phyloP scores from a whole-genome alignment of 352 stramenopile genomes.

The Globisporangium abappressorium region DNA sequence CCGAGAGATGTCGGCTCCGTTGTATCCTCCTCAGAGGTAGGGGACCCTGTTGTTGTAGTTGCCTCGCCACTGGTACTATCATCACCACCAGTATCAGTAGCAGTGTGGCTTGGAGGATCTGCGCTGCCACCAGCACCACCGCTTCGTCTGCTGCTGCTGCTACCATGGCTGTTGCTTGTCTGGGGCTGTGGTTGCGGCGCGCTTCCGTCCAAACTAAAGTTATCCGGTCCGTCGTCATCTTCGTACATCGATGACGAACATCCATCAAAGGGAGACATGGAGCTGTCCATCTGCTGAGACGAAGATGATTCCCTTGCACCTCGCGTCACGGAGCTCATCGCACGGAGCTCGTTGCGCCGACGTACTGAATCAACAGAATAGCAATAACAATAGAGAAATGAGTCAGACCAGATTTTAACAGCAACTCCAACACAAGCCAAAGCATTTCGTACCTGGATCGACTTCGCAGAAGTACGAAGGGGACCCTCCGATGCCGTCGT shows the following conservation, averaged over 20 bases:
- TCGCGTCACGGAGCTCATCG: not conserved
- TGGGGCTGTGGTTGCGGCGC: slow-evolving; percentile 1
- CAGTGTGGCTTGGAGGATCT: not conserved
- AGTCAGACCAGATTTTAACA: not conserved
- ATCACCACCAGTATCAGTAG: not conserved
- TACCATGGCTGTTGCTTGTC: not conserved
- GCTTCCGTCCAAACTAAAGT: slow-evolving; percentile 19
- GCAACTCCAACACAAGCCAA: not conserved
- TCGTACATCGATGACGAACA: slow-evolving; percentile 8
- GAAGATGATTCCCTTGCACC: not conserved
- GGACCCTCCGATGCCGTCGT: slow-evolving; percentile 76
- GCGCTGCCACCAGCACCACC: not conserved
- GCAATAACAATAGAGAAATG: not conserved
- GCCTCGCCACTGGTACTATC: not conserved
- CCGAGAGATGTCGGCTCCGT: slow-evolving; percentile 2
- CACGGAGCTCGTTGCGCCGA: slow-evolving; percentile 11
- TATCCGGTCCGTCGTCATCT: slow-evolving; percentile 15
- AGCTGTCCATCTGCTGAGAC: not conserved
- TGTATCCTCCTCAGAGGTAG: slow-evolving; percentile 2
- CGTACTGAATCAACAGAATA: slow-evolving; percentile 4
- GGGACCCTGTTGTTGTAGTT: slow-evolving; percentile 8
- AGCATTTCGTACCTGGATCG: slow-evolving; percentile 14
- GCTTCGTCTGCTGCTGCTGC: not conserved
- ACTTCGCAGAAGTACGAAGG: slow-evolving; percentile 77
- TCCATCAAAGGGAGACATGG: slow-evolving; percentile 3